Evolutionary conservation across 1,284 basidiomycete species (phyloP).

Genomic region (Trametes versicolor): DNA sequence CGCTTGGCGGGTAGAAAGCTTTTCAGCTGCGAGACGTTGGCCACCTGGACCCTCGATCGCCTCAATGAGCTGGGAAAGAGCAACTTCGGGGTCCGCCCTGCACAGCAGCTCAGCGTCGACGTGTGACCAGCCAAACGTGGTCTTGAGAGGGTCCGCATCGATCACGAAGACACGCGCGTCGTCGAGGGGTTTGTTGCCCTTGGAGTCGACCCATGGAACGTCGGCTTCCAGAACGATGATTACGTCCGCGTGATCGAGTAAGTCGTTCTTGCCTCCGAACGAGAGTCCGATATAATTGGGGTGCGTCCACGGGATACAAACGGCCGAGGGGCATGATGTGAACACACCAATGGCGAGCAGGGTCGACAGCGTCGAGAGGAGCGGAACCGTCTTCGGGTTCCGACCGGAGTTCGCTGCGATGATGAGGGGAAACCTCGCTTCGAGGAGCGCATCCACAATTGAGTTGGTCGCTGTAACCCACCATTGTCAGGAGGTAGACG

Average conservation of each 20-base stretch:
- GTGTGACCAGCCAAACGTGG: conserved; percentile 61
- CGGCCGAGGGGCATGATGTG: conserved; percentile 58
- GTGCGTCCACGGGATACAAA: conserved; percentile 68
- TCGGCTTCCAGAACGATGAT: conserved; percentile 72
- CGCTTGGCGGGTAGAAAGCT: conserved; percentile 18
- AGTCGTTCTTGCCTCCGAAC: conserved; percentile 54
- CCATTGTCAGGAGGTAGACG: conserved; percentile 8
- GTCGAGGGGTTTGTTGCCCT: conserved; percentile 51
- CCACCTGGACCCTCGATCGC: conserved; percentile 31
- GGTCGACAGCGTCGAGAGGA: conserved; percentile 59
- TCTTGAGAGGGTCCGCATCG: conserved; percentile 71
- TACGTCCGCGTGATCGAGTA: conserved; percentile 65
- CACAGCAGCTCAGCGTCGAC: conserved; percentile 65
- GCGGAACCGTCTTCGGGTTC: conserved; percentile 58
- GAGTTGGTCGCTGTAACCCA: conserved; percentile 49
- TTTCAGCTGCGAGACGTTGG: conserved; percentile 12
- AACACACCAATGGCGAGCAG: conserved; percentile 65
- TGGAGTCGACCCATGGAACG: conserved; percentile 70
- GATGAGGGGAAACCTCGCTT: conserved; percentile 66
- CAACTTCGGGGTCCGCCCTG: conserved; percentile 62
- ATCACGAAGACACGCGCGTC: conserved; percentile 65
- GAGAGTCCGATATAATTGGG: conserved; percentile 61
- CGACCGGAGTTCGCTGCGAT: conserved; percentile 71
- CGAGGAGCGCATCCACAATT: conserved; percentile 59
- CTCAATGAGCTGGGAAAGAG: conserved; percentile 58